Percentiles rank a stretch among this genome's conserved stretches.
Evolutionary conservation across 768 basidiomycete species (phyloP).

Genomic region (Udeniomyces megalosporus): DNA sequence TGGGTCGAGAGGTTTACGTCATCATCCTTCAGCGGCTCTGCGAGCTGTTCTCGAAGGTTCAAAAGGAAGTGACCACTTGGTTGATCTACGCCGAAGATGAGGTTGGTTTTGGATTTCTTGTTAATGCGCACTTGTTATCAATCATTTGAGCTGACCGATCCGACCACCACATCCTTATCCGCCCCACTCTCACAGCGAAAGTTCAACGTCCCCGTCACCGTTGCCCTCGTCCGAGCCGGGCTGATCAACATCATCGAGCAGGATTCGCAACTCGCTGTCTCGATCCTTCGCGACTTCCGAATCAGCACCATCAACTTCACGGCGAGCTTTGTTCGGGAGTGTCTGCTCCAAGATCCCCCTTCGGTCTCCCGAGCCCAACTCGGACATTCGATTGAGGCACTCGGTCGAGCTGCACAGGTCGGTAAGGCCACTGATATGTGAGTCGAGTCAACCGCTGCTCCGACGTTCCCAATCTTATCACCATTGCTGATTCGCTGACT

Average conservation of each 20-base stretch:
- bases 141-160: constrained; percentile 7
- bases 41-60: constrained; percentile 74
- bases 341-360: constrained; percentile 62
- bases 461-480: too few relatives aligned
- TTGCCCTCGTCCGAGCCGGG: constrained; percentile 67
- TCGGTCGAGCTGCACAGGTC: constrained; percentile 52
- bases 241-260: constrained; percentile 60
- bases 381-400: constrained; percentile 58
- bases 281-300: constrained; percentile 59
- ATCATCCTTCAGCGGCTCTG: constrained; percentile 77
- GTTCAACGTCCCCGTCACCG: constrained; percentile 84
- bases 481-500: too few relatives aligned
- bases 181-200: constrained; percentile 51
- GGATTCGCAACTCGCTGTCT: constrained; percentile 80
- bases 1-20: constrained; percentile 87
- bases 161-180: neutral
- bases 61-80: constrained; percentile 94
- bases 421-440: constrained; percentile 77
- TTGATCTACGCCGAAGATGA: constrained; percentile 91
- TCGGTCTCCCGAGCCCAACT: constrained; percentile 62
- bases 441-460: too few relatives aligned
- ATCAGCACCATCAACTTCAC: constrained; percentile 64
- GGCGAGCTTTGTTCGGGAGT: constrained; percentile 69
- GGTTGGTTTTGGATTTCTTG: constrained; percentile 35
- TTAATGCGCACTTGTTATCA: neutral